phyloP scores from a whole-genome alignment of 352 stramenopile genomes.

The Phytophthora sansomeana region DNA sequence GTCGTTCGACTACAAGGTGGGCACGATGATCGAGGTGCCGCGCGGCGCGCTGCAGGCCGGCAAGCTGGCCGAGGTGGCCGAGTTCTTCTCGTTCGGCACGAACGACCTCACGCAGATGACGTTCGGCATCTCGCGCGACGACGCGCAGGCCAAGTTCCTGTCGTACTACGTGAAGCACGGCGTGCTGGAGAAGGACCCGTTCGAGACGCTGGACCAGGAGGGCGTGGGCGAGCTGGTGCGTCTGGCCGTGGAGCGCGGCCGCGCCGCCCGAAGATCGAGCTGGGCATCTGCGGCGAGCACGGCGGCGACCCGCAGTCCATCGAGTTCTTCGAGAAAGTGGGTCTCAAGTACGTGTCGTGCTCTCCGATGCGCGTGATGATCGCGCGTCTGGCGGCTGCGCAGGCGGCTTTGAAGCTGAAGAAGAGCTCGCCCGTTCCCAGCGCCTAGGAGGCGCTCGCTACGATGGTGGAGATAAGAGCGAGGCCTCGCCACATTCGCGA shows the following conservation, averaged over 20 bases:
- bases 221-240: constrained; percentile 27
- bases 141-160: constrained; percentile 32
- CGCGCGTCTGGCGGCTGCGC: constrained; percentile 29
- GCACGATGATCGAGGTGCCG: constrained; percentile 39
- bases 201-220: constrained; percentile 40
- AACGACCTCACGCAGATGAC: constrained; percentile 13
- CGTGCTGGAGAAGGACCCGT: constrained; percentile 38
- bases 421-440: background rate
- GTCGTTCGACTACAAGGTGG: constrained; percentile 39
- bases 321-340: constrained; percentile 24
- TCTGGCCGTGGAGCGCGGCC: constrained; percentile 1
- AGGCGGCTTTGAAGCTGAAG: constrained; percentile 12
- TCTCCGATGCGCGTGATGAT: constrained; percentile 21
- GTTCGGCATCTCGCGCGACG: constrained; percentile 12
- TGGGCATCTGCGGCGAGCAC: constrained; percentile 17
- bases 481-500: background rate
- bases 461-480: background rate
- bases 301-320: constrained; percentile 16
- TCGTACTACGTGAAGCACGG: constrained; percentile 17
- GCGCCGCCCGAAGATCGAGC: constrained; percentile 14
- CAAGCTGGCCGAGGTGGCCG: constrained; percentile 12
- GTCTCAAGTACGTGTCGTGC: constrained; percentile 16
- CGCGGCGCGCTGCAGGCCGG: constrained; percentile 6
- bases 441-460: background rate
- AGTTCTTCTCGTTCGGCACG: constrained; percentile 13